Base-by-base conservation (phyloP, 768 basidiomycete genomes). In the Lepiota subincarnata region DNA sequence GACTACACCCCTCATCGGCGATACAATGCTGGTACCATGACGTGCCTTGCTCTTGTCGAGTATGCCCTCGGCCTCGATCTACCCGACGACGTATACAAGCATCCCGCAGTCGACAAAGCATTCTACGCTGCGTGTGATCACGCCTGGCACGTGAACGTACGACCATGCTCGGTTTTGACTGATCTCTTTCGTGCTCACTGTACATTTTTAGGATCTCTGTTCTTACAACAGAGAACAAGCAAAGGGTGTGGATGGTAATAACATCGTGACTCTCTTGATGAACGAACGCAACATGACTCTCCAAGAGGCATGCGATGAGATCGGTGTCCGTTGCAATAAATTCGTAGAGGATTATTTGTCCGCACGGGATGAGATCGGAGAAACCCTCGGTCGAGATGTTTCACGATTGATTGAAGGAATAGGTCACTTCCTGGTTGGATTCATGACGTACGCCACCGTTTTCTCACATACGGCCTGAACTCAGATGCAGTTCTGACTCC, bases 191-290 rank as follows among this genome's bases (percentile, higher is more conserved):
- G n/a, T 57, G 36, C 39, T 58, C 49, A 35, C 41, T n/a, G 22
- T 42, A n/a, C 50, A 11, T 42, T 39, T 24, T 39, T 59, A 85
- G 84, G 84, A 87, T 55, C 65, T 86, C 11, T 86, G 84, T 60
- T 86, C 83, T 4, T 87, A 86, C 66, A 80, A 84, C 65, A 81
- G 83, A 79, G 85, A 89, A 60, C 82, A 84, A 59, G 75, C 79
- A 48, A 78, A 78, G 59, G 87, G 84, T 13, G 77, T 31, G 10
- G 31, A 81, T 50, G 72, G 67, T 24, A 86, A 85, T 62, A 88
- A 87, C 63, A 73, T 87, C 59, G 70, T 89, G 47, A 83, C 82
- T 7, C 81, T 87, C 28, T 73, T 85, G 55, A 85, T 86, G 81
- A 64, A 77, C 55, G 75, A 78, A 57, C 74, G 74, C 50, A 60